phyloP scores from a whole-genome alignment of 2,329 filamentous ascomycete species.

The Huntiella bhutanensis region DNA sequence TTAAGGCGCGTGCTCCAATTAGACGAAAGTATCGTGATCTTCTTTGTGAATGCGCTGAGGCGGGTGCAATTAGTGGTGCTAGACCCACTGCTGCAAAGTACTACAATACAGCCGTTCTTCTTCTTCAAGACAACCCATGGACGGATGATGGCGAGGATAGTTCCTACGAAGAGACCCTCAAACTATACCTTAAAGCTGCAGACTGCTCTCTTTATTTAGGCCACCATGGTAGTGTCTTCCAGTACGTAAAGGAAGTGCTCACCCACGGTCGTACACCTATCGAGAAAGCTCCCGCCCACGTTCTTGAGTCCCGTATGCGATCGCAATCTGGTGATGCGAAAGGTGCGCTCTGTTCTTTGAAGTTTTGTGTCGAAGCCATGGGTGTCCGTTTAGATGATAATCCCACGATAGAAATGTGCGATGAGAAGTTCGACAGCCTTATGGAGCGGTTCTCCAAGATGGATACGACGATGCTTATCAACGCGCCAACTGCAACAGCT shows the following conservation, averaged over 20 bases:
- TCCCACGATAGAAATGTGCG: conserved; percentile 58
- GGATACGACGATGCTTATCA: conserved; percentile 28
- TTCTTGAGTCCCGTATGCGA: conserved; percentile 63
- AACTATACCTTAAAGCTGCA: conserved; percentile 58
- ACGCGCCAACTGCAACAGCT: conserved; percentile 20
- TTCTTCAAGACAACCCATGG: conserved; percentile 74
- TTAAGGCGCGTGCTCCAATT: conserved; percentile 42
- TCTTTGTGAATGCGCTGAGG: conserved; percentile 59
- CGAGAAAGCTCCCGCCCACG: conserved; percentile 69
- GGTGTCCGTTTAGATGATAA: conserved; percentile 46
- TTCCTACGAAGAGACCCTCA: conserved; percentile 70
- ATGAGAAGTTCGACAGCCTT: conserved; percentile 49
- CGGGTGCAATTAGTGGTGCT: conserved; percentile 65
- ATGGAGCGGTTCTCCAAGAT: conserved; percentile 39
- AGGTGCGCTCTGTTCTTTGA: conserved; percentile 49
- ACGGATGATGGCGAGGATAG: conserved; percentile 46
- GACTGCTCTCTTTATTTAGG: conserved; percentile 71
- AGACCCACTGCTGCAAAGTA: conserved; percentile 67
- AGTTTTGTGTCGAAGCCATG: conserved; percentile 50
- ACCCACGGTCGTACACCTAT: conserved; percentile 48
- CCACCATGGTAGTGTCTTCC: conserved; percentile 46
- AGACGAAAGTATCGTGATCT: conserved; percentile 54
- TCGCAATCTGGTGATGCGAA: conserved; percentile 54
- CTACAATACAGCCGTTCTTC: conserved; percentile 53
- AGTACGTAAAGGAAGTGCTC: conserved; percentile 52